Base-by-base conservation (phyloP, 208 protist species). In the Lotmaria passim region DNA sequence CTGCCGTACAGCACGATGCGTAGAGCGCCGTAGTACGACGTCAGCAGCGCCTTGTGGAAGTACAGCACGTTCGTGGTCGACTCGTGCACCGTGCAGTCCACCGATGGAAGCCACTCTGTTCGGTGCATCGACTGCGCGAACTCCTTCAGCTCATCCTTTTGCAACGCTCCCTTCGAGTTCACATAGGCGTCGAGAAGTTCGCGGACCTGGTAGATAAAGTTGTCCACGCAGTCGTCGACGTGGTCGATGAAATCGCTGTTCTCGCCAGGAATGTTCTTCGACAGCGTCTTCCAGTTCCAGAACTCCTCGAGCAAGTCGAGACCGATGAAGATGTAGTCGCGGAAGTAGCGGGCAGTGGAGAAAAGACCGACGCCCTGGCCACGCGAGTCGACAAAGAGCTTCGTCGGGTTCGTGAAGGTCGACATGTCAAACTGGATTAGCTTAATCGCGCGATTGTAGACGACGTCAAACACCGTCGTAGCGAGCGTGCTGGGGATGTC, bases 11-110 rank as follows among this genome's bases (percentile, higher is more conserved):
- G 69, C 0, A 77, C 83, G n/a, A 93, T 70, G 56, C 93, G 93
- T 43, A 89, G 41, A 10, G 91, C 73, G 3, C 91, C 88, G 72
- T 79, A 96, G 69, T 91, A 96, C 14, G 66, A 83, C n/a, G 73
- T 79, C 26, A 96, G 78, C 24, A 96, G 72, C 44, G 85, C 61
- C 63, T 93, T 93, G 62, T 93, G 88, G 38, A 93, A 81, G 72
- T 93, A 93, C 14, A 96, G 73, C 31, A 90, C 43, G 59, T 96
- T 93, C 0, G 84, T 90, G 11, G 84, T 78, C 4, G 73, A 90
- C 67, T 93, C 86, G 75, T 96, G 91, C 34, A 81, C 84, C 0
- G 86, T 86, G 75, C 86, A 92, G 64, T 96, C 91, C 0, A 82
- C 65, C 23, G 88, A 76, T 2, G 88, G 85, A 66, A 93, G 64